Percentiles rank a stretch among this genome's conserved stretches.
Evolutionary conservation across 164 flowering plant genomes (phyloP).

Genomic region (Chimonanthus salicifolius): DNA sequence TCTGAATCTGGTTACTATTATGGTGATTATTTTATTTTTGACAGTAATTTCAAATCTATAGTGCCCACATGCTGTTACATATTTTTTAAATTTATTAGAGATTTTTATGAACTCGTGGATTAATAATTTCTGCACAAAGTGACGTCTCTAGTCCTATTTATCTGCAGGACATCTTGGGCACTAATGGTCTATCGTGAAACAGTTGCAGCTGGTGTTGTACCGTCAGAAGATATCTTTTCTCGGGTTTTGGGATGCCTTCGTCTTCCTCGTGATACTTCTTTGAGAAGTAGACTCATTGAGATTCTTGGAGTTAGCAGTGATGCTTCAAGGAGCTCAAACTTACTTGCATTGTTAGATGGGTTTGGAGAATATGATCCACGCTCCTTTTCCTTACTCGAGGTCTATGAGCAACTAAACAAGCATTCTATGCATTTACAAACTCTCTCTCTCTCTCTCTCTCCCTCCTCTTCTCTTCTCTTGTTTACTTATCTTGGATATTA

Average conservation of each 20-base stretch:
- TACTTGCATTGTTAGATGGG: slow-evolving; percentile 69
- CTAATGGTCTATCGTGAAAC: slow-evolving; percentile 65
- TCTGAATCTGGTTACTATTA: no score
- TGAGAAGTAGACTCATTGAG: slow-evolving; percentile 55
- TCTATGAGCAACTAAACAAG: slow-evolving; percentile 20
- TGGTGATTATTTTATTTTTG: no score
- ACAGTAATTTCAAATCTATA: no score
- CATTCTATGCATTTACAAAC: background rate
- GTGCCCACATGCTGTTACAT: no score
- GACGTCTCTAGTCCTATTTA: slow-evolving; percentile 3
- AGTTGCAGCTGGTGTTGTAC: slow-evolving; percentile 48
- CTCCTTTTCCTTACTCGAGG: slow-evolving; percentile 86
- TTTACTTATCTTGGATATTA: background rate
- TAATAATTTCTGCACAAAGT: background rate
- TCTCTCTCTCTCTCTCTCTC: background rate
- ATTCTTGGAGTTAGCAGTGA: slow-evolving; percentile 45
- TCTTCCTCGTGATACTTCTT: slow-evolving; percentile 60
- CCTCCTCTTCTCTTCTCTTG: background rate
- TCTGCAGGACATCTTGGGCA: slow-evolving; percentile 74
- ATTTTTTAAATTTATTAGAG: no score
- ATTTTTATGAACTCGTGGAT: background rate
- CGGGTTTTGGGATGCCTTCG: slow-evolving; percentile 77
- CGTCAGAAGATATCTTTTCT: slow-evolving; percentile 60
- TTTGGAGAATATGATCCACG: slow-evolving; percentile 93
- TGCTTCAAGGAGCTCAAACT: slow-evolving; percentile 41